Evolutionary conservation across 2,329 filamentous ascomycete species (phyloP).

Genomic region (Teratosphaeria pseudoeucalypti): DNA sequence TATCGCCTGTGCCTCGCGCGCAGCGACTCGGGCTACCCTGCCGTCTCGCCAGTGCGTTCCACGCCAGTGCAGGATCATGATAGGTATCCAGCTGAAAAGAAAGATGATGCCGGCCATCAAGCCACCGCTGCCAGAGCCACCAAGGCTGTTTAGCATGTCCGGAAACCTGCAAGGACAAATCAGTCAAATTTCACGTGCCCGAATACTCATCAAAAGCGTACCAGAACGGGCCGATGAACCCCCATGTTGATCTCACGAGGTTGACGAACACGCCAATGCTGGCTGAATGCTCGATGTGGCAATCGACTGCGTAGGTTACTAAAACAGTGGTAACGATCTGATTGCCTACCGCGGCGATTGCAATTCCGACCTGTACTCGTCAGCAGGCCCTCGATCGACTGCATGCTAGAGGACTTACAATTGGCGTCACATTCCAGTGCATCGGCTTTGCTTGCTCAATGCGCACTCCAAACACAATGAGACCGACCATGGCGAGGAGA

Average conservation of each 20-base stretch:
- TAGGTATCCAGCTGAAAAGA: conserved; percentile 16
- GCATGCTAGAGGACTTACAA: conserved; percentile 32
- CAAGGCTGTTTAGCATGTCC: conserved; percentile 29
- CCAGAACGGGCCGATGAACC: conserved; percentile 32
- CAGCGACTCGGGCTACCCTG: not conserved
- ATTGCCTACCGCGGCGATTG: conserved; percentile 43
- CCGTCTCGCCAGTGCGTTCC: conserved; percentile 2
- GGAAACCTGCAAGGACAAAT: conserved; percentile 30
- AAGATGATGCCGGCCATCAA: conserved; percentile 27
- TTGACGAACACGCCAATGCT: conserved; percentile 50
- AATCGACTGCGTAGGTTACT: conserved; percentile 52
- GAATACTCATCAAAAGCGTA: too few species aligned
- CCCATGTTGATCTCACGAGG: conserved; percentile 45
- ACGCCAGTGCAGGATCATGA: conserved; percentile 13
- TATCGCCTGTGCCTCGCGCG: not conserved
- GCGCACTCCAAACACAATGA: conserved; percentile 46
- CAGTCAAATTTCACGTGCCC: not conserved
- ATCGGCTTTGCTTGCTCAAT: conserved; percentile 33
- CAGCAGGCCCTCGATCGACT: conserved; percentile 22
- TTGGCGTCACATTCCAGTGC: conserved; percentile 47
- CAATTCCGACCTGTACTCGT: conserved; percentile 26
- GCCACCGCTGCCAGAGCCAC: conserved; percentile 27
- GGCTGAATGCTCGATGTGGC: conserved; percentile 42
- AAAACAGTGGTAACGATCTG: conserved; percentile 34
- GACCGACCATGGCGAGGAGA: conserved; percentile 40